Evolutionary conservation across 352 stramenopile genomes (phyloP).

Genomic region (Phytophthora pini): DNA sequence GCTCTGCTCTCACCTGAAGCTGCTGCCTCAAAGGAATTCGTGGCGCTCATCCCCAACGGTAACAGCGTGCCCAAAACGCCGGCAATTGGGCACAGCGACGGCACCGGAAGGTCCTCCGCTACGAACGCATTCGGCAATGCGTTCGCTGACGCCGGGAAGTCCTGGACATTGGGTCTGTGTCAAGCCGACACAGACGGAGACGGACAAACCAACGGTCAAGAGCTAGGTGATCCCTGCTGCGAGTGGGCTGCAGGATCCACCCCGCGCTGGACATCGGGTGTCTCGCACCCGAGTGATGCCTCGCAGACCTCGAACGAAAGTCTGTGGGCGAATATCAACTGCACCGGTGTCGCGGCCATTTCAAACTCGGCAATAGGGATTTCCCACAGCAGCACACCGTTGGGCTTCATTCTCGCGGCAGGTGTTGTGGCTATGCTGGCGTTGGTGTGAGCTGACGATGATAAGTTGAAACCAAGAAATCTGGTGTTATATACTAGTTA

Average conservation of each 20-base stretch:
- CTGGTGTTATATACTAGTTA: too few species aligned
- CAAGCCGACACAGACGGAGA: conserved; percentile 58
- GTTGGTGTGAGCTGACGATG: neutral
- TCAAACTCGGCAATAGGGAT: neutral
- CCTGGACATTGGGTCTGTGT: conserved; percentile 49
- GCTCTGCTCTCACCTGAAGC: neutral
- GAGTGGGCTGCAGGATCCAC: conserved; percentile 25
- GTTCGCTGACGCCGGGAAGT: conserved; percentile 37
- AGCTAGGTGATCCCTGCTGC: conserved; percentile 37
- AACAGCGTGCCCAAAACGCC: conserved; percentile 37
- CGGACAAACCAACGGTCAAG: conserved; percentile 72
- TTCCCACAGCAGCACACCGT: neutral
- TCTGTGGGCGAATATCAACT: conserved; percentile 22
- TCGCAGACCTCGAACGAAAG: conserved; percentile 24
- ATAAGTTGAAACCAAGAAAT: neutral
- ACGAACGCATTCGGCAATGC: conserved; percentile 43
- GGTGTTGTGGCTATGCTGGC: neutral
- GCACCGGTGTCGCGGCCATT: neutral
- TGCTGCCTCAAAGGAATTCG: conserved; percentile 25
- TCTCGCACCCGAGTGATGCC: conserved; percentile 33
- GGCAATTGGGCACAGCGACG: conserved; percentile 45
- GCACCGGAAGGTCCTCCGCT: conserved; percentile 5
- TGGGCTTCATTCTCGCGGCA: neutral
- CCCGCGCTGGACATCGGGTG: conserved; percentile 22
- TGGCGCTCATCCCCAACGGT: conserved; percentile 45